Conservation (phyloP, 352 stramenopile genomes). For the Phytophthora foliorum region DNA sequence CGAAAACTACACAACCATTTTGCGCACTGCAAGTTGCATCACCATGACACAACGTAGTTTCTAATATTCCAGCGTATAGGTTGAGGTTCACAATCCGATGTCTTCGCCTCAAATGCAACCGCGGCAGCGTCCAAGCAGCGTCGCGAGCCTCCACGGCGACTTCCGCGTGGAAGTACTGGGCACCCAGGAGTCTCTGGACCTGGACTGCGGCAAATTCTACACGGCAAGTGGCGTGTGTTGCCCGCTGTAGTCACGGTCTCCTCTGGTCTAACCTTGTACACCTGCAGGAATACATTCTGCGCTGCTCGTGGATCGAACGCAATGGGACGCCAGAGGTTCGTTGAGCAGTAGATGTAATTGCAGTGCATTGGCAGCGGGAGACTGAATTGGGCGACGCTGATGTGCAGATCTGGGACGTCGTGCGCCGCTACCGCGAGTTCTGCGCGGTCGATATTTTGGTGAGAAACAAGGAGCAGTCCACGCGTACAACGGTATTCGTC, state of each 20-base stretch:
- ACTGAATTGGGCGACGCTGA: constrained; percentile 10
- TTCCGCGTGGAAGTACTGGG: constrained; percentile 82
- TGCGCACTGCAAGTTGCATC: neutral
- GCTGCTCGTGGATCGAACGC: constrained; percentile 75
- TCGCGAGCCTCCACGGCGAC: constrained; percentile 52
- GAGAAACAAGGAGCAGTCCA: constrained; percentile 2
- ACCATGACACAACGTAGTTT: constrained; percentile 8
- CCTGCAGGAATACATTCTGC: constrained; percentile 83
- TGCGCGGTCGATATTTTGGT: constrained; percentile 89
- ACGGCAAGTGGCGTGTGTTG: constrained; percentile 50
- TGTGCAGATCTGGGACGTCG: constrained; percentile 83
- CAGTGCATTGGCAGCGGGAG: neutral
- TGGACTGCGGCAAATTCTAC: constrained; percentile 90
- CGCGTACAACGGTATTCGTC: neutral
- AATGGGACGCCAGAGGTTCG: constrained; percentile 58
- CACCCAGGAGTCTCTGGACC: constrained; percentile 84
- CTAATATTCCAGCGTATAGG: neutral
- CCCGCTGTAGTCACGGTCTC: neutral
- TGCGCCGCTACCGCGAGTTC: constrained; percentile 88
- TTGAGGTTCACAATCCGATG: constrained; percentile 8
- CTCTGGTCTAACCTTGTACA: neutral
- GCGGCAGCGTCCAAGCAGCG: constrained; percentile 36
- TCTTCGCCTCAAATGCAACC: constrained; percentile 40
- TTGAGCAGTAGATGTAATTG: neutral
- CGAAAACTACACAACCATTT: neutral